Conservation (phyloP, 768 basidiomycete genomes). For the Guyanaporus albipodus region DNA sequence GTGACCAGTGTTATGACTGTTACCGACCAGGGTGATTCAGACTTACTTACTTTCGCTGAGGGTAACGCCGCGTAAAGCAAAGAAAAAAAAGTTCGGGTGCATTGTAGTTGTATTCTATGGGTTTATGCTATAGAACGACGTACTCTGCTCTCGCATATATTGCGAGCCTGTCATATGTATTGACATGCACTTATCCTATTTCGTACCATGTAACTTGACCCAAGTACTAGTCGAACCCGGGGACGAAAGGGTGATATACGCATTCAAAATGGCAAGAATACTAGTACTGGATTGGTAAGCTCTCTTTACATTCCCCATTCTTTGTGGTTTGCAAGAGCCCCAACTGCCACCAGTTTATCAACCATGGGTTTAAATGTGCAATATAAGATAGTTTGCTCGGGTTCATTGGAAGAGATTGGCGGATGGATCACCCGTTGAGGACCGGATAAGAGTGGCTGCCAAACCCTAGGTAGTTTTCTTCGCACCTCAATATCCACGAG, state of each 20-base stretch:
- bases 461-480: not conserved
- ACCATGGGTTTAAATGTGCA: conserved; percentile 24
- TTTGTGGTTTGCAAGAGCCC: conserved; percentile 9
- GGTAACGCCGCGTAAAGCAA: conserved; percentile 61
- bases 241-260: too few species aligned
- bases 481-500: conserved; percentile 14
- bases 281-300: not conserved
- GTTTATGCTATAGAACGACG: not conserved
- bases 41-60: conserved; percentile 86
- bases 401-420: conserved; percentile 6
- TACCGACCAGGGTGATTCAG: conserved; percentile 93
- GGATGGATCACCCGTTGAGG: conserved; percentile 22
- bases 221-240: too few species aligned
- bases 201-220: too few species aligned
- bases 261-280: not conserved
- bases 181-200: not conserved
- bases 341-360: conserved; percentile 15
- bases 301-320: not conserved
- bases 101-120: too few species aligned
- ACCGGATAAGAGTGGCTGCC: conserved; percentile 15
- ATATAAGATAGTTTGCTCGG: conserved; percentile 20
- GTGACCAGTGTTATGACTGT: conserved; percentile 88
- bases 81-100: not conserved
- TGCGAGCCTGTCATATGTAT: not conserved
- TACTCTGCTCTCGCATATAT: not conserved